A percentile compares a stretch with the other conserved stretches of the same genome.
These are phyloP conservation scores for Metarhizium humberi DNA, from an alignment of 2,329 filamentous ascomycete genomes.

Conservation along the genomic window DNA sequence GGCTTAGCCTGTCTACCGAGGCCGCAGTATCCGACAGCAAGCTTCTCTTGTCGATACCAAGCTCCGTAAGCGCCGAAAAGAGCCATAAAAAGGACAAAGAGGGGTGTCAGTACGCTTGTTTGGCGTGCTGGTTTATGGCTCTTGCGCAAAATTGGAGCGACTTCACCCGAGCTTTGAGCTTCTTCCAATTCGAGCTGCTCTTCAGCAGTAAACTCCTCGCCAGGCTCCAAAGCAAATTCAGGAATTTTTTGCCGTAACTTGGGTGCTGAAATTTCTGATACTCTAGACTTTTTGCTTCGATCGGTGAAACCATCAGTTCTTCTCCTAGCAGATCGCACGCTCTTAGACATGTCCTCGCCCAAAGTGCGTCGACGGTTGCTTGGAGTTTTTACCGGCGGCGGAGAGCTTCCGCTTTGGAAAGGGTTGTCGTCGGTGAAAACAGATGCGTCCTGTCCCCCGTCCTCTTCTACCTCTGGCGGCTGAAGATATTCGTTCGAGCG, in stretches of 20 bases:
- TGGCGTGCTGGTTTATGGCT: conserved; percentile 28
- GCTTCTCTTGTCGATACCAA: conserved; percentile 90
- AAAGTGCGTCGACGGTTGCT: conserved; percentile 40
- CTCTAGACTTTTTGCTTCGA: conserved; percentile 33
- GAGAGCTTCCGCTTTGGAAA: conserved; percentile 71
- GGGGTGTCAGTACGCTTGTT: conserved; percentile 49
- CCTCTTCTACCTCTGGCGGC: conserved; percentile 3
- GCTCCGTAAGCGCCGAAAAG: conserved; percentile 63
- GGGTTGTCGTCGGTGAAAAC: conserved; percentile 87
- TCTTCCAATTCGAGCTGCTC: conserved; percentile 75
- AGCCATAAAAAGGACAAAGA: conserved; percentile 62
- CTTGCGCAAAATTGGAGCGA: conserved; percentile 33
- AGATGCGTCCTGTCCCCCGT: conserved; percentile 37
- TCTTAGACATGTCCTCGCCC: conserved; percentile 31
- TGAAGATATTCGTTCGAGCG: conserved; percentile 45
- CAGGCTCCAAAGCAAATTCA: conserved; percentile 46
- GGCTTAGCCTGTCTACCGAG: conserved; percentile 56
- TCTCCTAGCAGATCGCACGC: conserved; percentile 33
- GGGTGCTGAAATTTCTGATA: conserved; percentile 45
- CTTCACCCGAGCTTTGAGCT: conserved; percentile 45
- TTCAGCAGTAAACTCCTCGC: conserved; percentile 91
- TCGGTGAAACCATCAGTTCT: conserved; percentile 27
- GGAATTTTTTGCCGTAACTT: conserved; percentile 25
- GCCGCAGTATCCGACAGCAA: conserved; percentile 92
- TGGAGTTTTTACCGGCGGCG: conserved; percentile 40